These are phyloP conservation scores for Thielaviopsis ethacetica DNA, from an alignment of 2,329 filamentous ascomycete genomes.

Conservation along the genomic window DNA sequence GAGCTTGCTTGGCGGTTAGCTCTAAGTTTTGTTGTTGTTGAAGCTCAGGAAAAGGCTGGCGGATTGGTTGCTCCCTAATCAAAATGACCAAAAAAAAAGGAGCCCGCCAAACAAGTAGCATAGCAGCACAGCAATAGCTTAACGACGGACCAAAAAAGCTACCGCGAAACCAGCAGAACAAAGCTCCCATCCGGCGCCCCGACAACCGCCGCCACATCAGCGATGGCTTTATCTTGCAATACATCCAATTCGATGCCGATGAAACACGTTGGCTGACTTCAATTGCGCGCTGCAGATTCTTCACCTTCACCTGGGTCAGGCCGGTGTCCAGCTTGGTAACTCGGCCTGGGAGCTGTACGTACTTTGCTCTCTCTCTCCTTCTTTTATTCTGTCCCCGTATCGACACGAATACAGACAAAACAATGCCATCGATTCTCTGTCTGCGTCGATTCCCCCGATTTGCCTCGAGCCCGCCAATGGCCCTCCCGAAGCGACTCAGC, in stretches of 20 bases:
- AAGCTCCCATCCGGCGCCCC: too few relatives aligned
- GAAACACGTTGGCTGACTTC: slow-evolving; percentile 2
- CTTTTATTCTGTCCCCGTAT: background rate
- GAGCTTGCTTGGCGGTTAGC: too few relatives aligned
- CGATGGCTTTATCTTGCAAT: too few relatives aligned
- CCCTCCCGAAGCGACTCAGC: background rate
- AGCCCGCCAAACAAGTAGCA: too few relatives aligned
- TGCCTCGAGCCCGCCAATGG: background rate
- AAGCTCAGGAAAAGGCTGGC: too few relatives aligned
- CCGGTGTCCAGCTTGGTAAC: slow-evolving; percentile 59
- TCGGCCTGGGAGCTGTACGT: slow-evolving; percentile 62
- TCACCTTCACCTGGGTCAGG: slow-evolving; percentile 50
- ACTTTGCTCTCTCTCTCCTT: slow-evolving; percentile 8
- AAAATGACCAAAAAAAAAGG: too few relatives aligned
- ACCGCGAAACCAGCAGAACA: too few relatives aligned
- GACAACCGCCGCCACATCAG: too few relatives aligned
- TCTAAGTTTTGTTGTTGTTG: too few relatives aligned
- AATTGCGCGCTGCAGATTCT: slow-evolving; percentile 30
- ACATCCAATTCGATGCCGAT: background rate
- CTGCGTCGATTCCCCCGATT: background rate
- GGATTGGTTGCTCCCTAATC: too few relatives aligned
- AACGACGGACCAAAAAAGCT: too few relatives aligned
- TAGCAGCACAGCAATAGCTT: too few relatives aligned
- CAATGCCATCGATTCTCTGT: background rate
- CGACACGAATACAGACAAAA: background rate